phyloP scores from a whole-genome alignment of 2,329 filamentous ascomycete species.

The Chaetomium strumarium region DNA sequence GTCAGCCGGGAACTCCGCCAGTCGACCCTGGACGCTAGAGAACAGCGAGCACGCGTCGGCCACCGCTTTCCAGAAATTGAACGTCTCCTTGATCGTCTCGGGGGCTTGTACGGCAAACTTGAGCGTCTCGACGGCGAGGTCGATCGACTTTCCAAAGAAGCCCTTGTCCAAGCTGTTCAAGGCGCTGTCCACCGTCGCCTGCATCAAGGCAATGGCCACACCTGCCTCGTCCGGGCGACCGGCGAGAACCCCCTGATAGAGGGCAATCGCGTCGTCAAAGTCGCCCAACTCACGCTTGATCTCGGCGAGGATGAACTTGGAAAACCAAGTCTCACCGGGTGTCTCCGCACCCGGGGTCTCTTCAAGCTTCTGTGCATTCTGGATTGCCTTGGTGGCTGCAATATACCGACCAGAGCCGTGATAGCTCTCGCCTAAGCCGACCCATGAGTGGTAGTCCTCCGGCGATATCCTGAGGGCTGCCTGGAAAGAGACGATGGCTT shows the following conservation, averaged over 20 bases:
- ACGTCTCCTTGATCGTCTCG: constrained; percentile 59
- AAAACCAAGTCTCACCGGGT: constrained; percentile 79
- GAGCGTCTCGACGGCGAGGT: constrained; percentile 65
- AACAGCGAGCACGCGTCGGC: constrained; percentile 86
- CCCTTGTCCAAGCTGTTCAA: constrained; percentile 74
- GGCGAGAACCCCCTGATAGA: constrained; percentile 69
- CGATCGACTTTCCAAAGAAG: constrained; percentile 74
- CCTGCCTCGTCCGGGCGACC: constrained; percentile 71
- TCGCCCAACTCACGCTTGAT: constrained; percentile 89
- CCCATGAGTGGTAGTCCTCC: constrained; percentile 89
- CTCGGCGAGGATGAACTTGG: constrained; percentile 93
- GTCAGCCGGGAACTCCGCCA: constrained; percentile 55
- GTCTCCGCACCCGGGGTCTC: constrained; percentile 46
- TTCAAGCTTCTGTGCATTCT: constrained; percentile 75
- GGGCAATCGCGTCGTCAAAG: constrained; percentile 71
- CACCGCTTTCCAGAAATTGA: constrained; percentile 93
- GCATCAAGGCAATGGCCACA: constrained; percentile 78
- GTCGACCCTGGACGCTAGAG: constrained; percentile 65
- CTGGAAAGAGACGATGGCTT: constrained; percentile 88
- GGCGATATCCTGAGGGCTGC: constrained; percentile 78
- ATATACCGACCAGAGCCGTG: constrained; percentile 89
- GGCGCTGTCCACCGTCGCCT: constrained; percentile 79
- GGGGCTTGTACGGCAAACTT: constrained; percentile 59
- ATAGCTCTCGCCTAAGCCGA: constrained; percentile 95
- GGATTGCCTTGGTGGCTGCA: constrained; percentile 86